Evolutionary conservation across 768 basidiomycete genomes (phyloP).

Genomic region (Chlorophyllum brunneum): DNA sequence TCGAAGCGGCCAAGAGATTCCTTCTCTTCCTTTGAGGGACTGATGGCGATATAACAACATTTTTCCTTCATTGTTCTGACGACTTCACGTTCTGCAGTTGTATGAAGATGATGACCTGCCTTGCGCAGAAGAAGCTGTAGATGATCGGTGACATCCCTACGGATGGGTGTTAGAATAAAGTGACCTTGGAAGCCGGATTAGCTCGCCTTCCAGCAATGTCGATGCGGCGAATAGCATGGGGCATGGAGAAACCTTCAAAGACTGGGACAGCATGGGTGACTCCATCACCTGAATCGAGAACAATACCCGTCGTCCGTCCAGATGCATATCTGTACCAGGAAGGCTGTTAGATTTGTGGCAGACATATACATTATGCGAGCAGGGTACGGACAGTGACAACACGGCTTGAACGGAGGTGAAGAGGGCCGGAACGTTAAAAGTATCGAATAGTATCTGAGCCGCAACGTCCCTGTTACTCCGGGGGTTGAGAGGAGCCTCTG

Average conservation of each 20-base stretch:
- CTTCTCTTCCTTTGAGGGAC: slow-evolving; percentile 95
- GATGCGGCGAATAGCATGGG: slow-evolving; percentile 93
- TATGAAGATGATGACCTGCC: slow-evolving; percentile 91
- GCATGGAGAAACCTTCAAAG: slow-evolving; percentile 99
- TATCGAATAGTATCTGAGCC: slow-evolving; percentile 99
- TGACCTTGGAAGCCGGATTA: slow-evolving; percentile 8
- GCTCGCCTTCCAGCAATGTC: slow-evolving; percentile 90
- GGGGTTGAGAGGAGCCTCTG: slow-evolving; percentile 97
- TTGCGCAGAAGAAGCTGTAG: slow-evolving; percentile 92
- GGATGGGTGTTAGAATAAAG: slow-evolving; percentile 17
- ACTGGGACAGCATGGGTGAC: slow-evolving; percentile 99
- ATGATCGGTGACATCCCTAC: slow-evolving; percentile 94
- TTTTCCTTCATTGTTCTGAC: slow-evolving; percentile 98
- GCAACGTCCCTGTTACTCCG: slow-evolving; percentile 94
- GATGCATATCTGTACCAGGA: slow-evolving; percentile 79
- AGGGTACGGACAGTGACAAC: slow-evolving; percentile 73
- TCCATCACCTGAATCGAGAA: slow-evolving; percentile 97
- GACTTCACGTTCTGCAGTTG: slow-evolving; percentile 95
- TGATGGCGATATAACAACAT: slow-evolving; percentile 91
- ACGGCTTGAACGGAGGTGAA: slow-evolving; percentile 98
- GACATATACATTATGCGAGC: neutral
- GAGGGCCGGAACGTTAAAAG: slow-evolving; percentile 97
- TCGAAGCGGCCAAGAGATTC: slow-evolving; percentile 74
- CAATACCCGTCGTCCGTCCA: slow-evolving; percentile 98
- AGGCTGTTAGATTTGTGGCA: slow-evolving; percentile 13